These are phyloP conservation scores for Kregervanrija pseudodelftensis DNA, from an alignment of 805 yeast species.

Conservation along the genomic window DNA sequence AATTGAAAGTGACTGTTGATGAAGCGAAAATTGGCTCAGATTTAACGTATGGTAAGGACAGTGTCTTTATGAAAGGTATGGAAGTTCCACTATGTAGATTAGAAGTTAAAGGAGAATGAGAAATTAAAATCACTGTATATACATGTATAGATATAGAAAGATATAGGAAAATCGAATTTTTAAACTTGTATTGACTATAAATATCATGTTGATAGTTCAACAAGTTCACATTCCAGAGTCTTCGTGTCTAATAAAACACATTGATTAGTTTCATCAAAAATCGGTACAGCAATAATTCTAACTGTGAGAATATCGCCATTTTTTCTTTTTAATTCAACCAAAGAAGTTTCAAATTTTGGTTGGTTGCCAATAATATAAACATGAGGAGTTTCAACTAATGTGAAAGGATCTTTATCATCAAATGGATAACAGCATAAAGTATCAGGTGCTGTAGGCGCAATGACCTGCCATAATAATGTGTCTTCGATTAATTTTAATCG, in stretches of 20 bases:
- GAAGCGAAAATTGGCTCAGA: slow-evolving; percentile 53
- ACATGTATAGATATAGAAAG: slow-evolving; percentile 1
- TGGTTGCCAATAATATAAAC: slow-evolving; percentile 86
- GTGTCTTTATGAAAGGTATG: slow-evolving; percentile 25
- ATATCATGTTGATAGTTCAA: slow-evolving; percentile 26
- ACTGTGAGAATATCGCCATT: slow-evolving; percentile 28
- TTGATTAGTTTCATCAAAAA: slow-evolving; percentile 58
- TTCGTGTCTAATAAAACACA: slow-evolving; percentile 54
- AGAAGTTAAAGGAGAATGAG: slow-evolving; percentile 5
- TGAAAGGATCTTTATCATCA: slow-evolving; percentile 70
- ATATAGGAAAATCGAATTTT: neutral
- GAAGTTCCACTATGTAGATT: slow-evolving; percentile 26
- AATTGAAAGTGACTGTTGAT: slow-evolving; percentile 33
- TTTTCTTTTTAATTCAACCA: slow-evolving; percentile 30
- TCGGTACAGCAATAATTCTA: slow-evolving; percentile 61
- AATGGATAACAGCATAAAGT: slow-evolving; percentile 88
- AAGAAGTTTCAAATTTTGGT: slow-evolving; percentile 45
- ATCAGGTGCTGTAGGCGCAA: slow-evolving; percentile 94
- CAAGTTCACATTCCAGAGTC: slow-evolving; percentile 47
- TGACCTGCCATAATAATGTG: slow-evolving; percentile 75
- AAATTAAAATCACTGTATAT: neutral
- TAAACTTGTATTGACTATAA: neutral
- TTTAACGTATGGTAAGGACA: slow-evolving; percentile 48
- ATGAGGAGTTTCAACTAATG: slow-evolving; percentile 74
- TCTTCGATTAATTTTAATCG: slow-evolving; percentile 54